Percentiles rank a stretch among this genome's conserved stretches.
Evolutionary conservation across 306 rosid species (phyloP).

Genomic region (Cicer pinnatifidum): DNA sequence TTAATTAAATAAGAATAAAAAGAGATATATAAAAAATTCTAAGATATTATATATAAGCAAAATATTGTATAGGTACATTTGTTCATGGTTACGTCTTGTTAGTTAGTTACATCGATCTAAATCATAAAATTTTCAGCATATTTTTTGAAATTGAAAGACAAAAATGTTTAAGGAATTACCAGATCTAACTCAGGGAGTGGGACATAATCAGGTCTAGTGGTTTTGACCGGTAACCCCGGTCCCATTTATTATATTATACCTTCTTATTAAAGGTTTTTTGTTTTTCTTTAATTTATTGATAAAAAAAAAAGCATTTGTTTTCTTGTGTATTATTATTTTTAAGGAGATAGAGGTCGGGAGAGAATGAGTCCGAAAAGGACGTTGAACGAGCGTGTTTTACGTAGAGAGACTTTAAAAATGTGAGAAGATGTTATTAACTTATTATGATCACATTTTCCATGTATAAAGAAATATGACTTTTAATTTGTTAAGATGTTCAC

Average conservation of each 20-base stretch:
- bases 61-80: neutral
- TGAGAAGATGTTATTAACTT: no score
- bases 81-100: no score
- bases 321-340: neutral
- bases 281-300: neutral
- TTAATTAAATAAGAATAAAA: no score
- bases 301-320: constrained; percentile 1
- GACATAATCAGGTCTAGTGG: constrained; percentile 13
- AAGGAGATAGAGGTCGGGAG: neutral
- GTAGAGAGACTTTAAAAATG: no score
- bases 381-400: neutral
- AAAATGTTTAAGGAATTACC: neutral
- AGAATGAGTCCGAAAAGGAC: neutral
- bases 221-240: neutral
- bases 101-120: no score
- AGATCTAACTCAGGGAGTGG: neutral
- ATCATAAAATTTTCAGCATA: no score
- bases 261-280: neutral
- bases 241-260: neutral
- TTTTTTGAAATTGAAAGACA: neutral
- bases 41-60: neutral
- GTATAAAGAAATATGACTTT: no score
- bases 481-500: no score
- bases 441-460: no score
- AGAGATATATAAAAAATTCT: no score